Evolutionary conservation across 208 protist genomes (phyloP), one percentile per base, ranked within the genome.

Genomic region (Crithidia thermophila): DNA sequence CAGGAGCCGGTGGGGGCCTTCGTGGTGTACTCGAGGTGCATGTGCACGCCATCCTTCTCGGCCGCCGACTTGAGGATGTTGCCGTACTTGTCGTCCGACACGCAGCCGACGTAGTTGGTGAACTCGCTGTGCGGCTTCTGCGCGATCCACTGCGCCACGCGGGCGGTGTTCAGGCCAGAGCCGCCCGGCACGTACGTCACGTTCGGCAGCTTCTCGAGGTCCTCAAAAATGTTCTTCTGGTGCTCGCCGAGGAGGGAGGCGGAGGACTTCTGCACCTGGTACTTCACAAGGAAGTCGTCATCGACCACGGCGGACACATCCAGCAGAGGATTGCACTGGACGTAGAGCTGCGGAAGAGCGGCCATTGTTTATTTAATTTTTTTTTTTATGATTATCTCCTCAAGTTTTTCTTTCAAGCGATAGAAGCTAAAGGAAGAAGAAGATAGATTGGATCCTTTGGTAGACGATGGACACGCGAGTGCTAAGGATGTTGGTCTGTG

Each of bases 291-390:
- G 47, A 99, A 90, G 0, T 66, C 88, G 8, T 89, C 84, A 58
- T 86, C 70, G 43, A 99, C 98, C 13, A 83, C 16, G 18, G 97
- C 97, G 8, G 94, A 98, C 73, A 99, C 98, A 80, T 99, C 98
- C 27, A 99, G 93, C 52, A 99, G 90, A 23, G 98, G 98, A 83
- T 99, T 99, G 77, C 98, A 98, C 60, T 94, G 86, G 25, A 94
- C 64, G 66, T 93, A 94, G 31, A 93, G 57, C 58, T 77, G 77
- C 14, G 30, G 67, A 30, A 66, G 61, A 6, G 66, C 30, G 27
- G 58, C 21, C 69, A 84, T 76, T 18, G 50, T 55, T 0, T 18
- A 52, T 16, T 30, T n/a, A n/a, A n/a, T n/a, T n/a, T n/a, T n/a
- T n/a, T n/a, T n/a, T n/a, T n/a, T n/a, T n/a, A n/a, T n/a, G n/a